Evolutionary conservation across 108 stramenopile genomes (phyloP), one percentile per base, ranked within the genome.

Genomic region (Cyclostephanos tholiformis): DNA sequence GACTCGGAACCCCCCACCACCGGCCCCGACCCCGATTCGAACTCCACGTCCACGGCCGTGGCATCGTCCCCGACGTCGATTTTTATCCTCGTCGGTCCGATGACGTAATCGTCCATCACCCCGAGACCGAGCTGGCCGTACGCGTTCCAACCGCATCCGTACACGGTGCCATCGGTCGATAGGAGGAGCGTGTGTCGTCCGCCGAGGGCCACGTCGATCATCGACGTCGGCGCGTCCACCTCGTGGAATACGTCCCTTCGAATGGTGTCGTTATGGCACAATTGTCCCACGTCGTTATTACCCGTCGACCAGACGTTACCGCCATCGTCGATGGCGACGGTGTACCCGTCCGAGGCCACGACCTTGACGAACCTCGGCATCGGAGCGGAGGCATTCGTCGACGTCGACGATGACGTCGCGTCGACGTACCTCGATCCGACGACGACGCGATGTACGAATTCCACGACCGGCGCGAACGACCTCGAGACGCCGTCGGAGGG

Each of bases 71-170:
- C n/a, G 51, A 62, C 77, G 14, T 72, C 64, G 46, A 79, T 30
- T n/a, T 44, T 13, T 2, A 79, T 46, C 53, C 26, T 17, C 4
- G 36, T 43, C 26, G 71, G 71, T 14, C 8, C 5, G 19, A 57
- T 7, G 23, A 71, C 32, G 32, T 32, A 32, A 4, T 32, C 32
- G 32, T 32, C 32, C 32, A 32, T 4, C 32, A 53, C 32, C 32
- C 65, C 68, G 7, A 74, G 19, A 0, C 79, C 79, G 10, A 80
- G 61, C 58, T 80, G 79, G 1, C 79, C 79, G 38, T 67, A 74
- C 12, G 32, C 36, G 30, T 80, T 80, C 72, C 79, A 74, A 35
- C 79, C 79, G 38, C 79, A 80, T 4, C 58, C 79, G 51, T 64
- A 74, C 13, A 69, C 79, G 23, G 6, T 51, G 12, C 79, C 79